Evolutionary conservation across 129 eudicot species (phyloP).

Genomic region (Helianthus tuberosus): DNA sequence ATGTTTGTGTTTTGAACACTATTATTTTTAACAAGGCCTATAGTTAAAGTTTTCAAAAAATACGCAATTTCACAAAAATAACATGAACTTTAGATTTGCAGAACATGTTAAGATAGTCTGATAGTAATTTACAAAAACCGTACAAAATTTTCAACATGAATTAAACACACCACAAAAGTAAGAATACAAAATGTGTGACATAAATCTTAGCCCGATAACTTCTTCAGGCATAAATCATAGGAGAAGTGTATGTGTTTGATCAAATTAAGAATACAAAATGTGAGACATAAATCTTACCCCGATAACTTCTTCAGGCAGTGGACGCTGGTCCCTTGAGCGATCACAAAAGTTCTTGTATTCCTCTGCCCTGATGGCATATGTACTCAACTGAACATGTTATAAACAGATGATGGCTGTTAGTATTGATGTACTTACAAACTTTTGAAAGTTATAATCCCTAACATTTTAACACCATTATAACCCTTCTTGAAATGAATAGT

Average conservation of each 20-base stretch:
- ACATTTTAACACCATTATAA: no score
- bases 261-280: background rate
- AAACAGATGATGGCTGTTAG: constrained; percentile 26
- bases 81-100: background rate
- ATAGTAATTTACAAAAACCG: constrained; percentile 6
- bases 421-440: background rate
- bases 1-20: no score
- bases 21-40: no score
- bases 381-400: constrained; percentile 58
- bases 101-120: background rate
- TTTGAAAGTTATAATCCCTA: background rate
- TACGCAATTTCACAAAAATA: background rate
- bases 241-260: background rate
- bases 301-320: constrained; percentile 96
- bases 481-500: background rate
- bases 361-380: constrained; percentile 96
- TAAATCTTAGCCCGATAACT: constrained; percentile 81
- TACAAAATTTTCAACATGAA: background rate
- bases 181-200: background rate
- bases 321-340: constrained; percentile 91
- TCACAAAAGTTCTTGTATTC: constrained; percentile 98
- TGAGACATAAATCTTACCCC: constrained; percentile 56
- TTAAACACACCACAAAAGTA: background rate
- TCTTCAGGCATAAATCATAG: constrained; percentile 40
- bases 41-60: background rate